Evolutionary conservation across 2,329 filamentous ascomycete species (phyloP).

Genomic region (Epichloe hybrida): DNA sequence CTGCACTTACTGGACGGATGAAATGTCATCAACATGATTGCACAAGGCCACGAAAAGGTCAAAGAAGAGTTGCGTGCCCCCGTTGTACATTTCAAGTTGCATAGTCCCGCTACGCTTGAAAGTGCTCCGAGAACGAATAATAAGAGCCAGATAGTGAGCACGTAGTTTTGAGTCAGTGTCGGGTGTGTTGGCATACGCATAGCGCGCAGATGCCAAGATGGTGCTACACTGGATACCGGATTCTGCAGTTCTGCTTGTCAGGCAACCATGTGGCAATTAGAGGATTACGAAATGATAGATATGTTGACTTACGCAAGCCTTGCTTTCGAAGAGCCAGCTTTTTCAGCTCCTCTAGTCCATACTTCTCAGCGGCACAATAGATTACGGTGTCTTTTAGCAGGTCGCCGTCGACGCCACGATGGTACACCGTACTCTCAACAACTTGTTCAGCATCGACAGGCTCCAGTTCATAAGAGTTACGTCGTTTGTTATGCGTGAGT

Average conservation of each 20-base stretch:
- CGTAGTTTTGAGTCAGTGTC: slow-evolving; percentile 83
- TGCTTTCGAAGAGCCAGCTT: slow-evolving; percentile 77
- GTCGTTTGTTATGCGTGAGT: slow-evolving; percentile 67
- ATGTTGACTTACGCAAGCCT: slow-evolving; percentile 52
- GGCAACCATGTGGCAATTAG: neutral
- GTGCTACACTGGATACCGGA: slow-evolving; percentile 73
- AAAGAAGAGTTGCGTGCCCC: slow-evolving; percentile 74
- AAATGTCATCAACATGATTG: slow-evolving; percentile 70
- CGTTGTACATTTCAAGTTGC: slow-evolving; percentile 87
- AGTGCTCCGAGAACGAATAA: slow-evolving; percentile 73
- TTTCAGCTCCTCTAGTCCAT: slow-evolving; percentile 73
- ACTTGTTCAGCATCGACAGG: slow-evolving; percentile 33
- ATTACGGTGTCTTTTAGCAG: slow-evolving; percentile 82
- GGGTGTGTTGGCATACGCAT: slow-evolving; percentile 78
- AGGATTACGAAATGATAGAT: neutral
- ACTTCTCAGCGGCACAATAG: slow-evolving; percentile 79
- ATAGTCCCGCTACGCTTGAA: slow-evolving; percentile 92
- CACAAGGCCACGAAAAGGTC: slow-evolving; percentile 87
- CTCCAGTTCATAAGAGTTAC: slow-evolving; percentile 73
- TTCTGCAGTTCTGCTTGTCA: slow-evolving; percentile 27
- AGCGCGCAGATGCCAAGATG: slow-evolving; percentile 76
- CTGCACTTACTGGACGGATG: slow-evolving; percentile 37
- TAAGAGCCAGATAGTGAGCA: slow-evolving; percentile 82
- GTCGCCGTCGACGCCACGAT: slow-evolving; percentile 48
- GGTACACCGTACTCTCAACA: slow-evolving; percentile 55